Evolutionary conservation across 2,329 filamentous ascomycete genomes (phyloP).

Genomic region (Pestalotiopsis sp.): DNA sequence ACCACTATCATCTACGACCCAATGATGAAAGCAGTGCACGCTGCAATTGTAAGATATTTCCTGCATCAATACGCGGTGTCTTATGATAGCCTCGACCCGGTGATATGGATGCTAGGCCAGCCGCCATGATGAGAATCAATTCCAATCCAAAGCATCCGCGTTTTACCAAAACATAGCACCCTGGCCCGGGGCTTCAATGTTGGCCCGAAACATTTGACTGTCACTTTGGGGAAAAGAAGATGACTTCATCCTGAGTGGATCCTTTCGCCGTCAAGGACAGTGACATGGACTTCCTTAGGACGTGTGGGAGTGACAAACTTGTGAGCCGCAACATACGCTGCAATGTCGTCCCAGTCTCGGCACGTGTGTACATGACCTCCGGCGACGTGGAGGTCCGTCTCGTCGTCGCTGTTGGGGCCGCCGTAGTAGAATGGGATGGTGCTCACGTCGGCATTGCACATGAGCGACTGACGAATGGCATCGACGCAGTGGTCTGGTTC

Average conservation of each 20-base stretch:
- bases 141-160: too few relatives aligned
- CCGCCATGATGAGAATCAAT: too few relatives aligned
- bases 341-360: not conserved
- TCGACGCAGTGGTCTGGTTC: constrained; percentile 1
- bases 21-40: too few relatives aligned
- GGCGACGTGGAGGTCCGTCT: not conserved
- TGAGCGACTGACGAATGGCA: not conserved
- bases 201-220: not conserved
- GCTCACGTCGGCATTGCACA: not conserved
- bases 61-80: too few relatives aligned
- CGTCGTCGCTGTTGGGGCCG: not conserved
- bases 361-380: not conserved
- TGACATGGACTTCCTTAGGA: not conserved
- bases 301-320: not conserved
- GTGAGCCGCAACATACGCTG: not conserved
- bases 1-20: too few relatives aligned
- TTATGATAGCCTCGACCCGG: too few relatives aligned
- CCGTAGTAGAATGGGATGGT: not conserved
- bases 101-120: too few relatives aligned
- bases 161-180: too few relatives aligned
- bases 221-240: not conserved
- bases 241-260: not conserved
- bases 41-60: too few relatives aligned
- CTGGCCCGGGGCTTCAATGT: too few relatives aligned
- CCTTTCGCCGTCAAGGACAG: not conserved